A percentile compares a stretch with the other conserved stretches of the same genome.
These are phyloP conservation scores for Wickerhamiella parazyma DNA, from an alignment of 805 yeast genomes.

Conservation along the genomic window DNA sequence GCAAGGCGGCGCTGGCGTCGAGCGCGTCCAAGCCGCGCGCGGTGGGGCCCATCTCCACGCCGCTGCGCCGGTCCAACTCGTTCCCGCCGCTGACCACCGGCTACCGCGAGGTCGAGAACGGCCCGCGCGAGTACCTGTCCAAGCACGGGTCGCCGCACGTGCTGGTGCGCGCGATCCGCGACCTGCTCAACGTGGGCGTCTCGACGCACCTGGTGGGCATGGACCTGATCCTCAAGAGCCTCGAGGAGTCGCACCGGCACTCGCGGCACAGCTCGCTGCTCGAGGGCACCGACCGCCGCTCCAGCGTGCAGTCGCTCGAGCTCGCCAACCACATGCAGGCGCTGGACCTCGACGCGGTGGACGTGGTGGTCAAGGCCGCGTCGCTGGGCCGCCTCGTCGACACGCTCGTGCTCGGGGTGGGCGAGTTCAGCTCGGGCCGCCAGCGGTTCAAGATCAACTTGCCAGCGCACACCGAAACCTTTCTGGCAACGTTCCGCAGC, in stretches of 20 bases:
- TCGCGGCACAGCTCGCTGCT: conserved; percentile 36
- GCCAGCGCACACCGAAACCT: conserved; percentile 49
- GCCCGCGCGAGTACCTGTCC: conserved; percentile 25
- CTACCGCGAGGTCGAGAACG: conserved; percentile 32
- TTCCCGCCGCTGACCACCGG: conserved; percentile 36
- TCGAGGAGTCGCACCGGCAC: conserved; percentile 25
- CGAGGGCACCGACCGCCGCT: conserved; percentile 27
- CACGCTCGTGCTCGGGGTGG: conserved; percentile 57
- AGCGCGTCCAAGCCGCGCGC: conserved; percentile 24
- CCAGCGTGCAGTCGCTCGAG: conserved; percentile 12
- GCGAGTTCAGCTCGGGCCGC: conserved; percentile 34
- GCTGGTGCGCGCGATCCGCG: conserved; percentile 43
- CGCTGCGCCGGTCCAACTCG: conserved; percentile 23
- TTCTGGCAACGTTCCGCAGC: conserved; percentile 55
- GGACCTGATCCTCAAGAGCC: conserved; percentile 47
- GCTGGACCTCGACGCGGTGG: conserved; percentile 17
- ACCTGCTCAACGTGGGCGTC: conserved; percentile 48
- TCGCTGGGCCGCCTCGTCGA: conserved; percentile 66
- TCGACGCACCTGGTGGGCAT: conserved; percentile 42
- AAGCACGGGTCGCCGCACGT: conserved; percentile 30
- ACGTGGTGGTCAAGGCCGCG: conserved; percentile 52
- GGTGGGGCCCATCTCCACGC: conserved; percentile 8
- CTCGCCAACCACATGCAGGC: conserved; percentile 6
- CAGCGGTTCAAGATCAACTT: conserved; percentile 43
- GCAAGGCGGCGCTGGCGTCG: conserved; percentile 38